Evolutionary conservation across 108 stramenopile species (phyloP), one percentile per base, ranked within the genome.

Genomic region (Epipyxis sp.): DNA sequence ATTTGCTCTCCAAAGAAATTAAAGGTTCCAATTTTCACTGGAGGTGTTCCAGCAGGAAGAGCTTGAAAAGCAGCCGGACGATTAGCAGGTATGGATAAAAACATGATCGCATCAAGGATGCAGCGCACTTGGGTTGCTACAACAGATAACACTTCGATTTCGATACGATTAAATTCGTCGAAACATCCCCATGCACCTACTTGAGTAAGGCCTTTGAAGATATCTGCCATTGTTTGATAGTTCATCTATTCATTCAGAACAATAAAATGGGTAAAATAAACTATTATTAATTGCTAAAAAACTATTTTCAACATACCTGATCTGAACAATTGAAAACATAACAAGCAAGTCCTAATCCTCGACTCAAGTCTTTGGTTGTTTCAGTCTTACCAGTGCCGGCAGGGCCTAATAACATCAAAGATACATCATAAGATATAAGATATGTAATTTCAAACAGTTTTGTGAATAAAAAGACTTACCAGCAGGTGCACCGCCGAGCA

Each of bases 311-410:
- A 6, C 46, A 13, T 50, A 50, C 46, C 46, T 88, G 87, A 45
- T 87, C 87, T 34, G 81, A 82, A 77, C 88, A 88, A 76, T 88
- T 88, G 82, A 88, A 87, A 34, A 88, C 88, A 72, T 87, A 87
- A 50, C 85, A 86, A 1, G 84, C 80, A 1, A 86, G 39, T n/a
- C 87, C 88, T 13, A 87, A 58, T 1, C 80, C 84, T n/a, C 83
- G 67, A 16, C 85, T 80, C 0, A 88, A 45, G 46, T 88, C 88
- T 79, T 88, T 85, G 1, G 82, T 82, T 3, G 85, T 82, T 71
- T 85, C 85, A 29, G 85, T 85, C 78, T 85, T 85, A 40, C 85
- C 85, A 25, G 85, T 85, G 1, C 85, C 85, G 1, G 85, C 85
- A 1, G 85, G 85, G n/a, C 85, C 85, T n/a, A n/a, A n/a, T n/a